Evolutionary conservation across 257 asterid genomes (phyloP).

Genomic region (Verbascum thapsus): DNA sequence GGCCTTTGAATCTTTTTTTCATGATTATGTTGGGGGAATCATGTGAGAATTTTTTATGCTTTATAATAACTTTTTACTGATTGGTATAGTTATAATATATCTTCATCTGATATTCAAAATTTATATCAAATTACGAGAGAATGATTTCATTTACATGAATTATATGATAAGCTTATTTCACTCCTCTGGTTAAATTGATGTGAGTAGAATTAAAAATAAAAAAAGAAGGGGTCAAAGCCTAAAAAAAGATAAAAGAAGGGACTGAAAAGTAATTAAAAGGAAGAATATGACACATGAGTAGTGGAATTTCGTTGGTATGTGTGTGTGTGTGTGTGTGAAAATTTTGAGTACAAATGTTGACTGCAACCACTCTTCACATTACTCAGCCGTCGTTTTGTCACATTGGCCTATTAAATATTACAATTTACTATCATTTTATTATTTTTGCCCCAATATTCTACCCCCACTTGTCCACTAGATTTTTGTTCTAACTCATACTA

Average conservation of each 20-base stretch:
- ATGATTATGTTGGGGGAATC: conserved; percentile 28
- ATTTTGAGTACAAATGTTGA: conserved; percentile 43
- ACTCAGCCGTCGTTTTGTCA: conserved; percentile 43
- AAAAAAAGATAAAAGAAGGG: background rate
- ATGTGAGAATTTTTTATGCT: conserved; percentile 25
- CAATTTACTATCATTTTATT: background rate
- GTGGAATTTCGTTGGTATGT: conserved; percentile 27
- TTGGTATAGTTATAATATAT: too few species aligned
- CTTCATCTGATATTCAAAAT: too few species aligned
- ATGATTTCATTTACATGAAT: too few species aligned
- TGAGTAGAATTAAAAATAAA: background rate
- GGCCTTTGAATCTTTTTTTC: conserved; percentile 26
- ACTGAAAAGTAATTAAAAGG: background rate
- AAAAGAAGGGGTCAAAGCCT: background rate
- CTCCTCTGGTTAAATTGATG: background rate
- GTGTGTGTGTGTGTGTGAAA: conserved; percentile 35
- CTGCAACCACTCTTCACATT: conserved; percentile 43
- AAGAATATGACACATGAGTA: background rate
- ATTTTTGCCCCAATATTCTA: conserved; percentile 26
- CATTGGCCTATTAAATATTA: conserved; percentile 24
- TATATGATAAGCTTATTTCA: too few species aligned
- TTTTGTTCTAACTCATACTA: background rate
- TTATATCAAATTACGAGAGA: too few species aligned
- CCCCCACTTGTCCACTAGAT: conserved; percentile 20
- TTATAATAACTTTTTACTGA: too few species aligned